phyloP scores from a whole-genome alignment of 73 alveolate species.

The Breviolum minutum region DNA sequence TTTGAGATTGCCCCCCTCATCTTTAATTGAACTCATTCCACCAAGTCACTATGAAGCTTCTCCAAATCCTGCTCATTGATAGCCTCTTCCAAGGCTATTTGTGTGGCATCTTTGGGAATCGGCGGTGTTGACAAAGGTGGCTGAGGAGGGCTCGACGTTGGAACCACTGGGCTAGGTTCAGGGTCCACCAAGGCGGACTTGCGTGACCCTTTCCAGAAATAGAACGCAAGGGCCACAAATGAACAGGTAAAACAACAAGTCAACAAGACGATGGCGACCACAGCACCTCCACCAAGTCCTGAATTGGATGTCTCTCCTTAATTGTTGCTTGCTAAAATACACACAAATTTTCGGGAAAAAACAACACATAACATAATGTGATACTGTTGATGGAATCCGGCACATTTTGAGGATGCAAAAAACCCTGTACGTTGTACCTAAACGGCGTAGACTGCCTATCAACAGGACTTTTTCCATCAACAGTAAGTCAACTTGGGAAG shows the following conservation, averaged over 20 bases:
- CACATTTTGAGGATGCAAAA: too few relatives aligned
- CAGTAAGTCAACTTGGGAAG: too few relatives aligned
- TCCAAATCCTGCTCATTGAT: not conserved
- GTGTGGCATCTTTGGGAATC: not conserved
- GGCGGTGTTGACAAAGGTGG: not conserved
- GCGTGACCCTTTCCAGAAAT: not conserved
- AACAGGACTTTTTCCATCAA: too few relatives aligned
- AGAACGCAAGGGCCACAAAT: not conserved
- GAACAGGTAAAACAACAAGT: not conserved
- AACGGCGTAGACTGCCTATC: too few relatives aligned
- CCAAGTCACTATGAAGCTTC: not conserved
- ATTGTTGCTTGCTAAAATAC: too few relatives aligned
- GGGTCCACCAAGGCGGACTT: not conserved
- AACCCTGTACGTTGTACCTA: too few relatives aligned
- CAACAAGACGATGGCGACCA: slow-evolving; percentile 3
- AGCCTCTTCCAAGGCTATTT: not conserved
- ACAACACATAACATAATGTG: too few relatives aligned
- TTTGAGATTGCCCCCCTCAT: too few relatives aligned
- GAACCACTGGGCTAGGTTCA: not conserved
- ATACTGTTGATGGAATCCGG: too few relatives aligned
- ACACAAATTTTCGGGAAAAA: too few relatives aligned
- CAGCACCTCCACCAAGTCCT: not conserved
- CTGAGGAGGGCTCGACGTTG: not conserved
- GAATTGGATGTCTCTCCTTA: too few relatives aligned
- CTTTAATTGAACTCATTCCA: too few relatives aligned